A percentile compares a stretch with the other conserved stretches of the same genome.
Conservation (phyloP, 169 alveolate genomes). For the Eimeria tenella region DNA sequence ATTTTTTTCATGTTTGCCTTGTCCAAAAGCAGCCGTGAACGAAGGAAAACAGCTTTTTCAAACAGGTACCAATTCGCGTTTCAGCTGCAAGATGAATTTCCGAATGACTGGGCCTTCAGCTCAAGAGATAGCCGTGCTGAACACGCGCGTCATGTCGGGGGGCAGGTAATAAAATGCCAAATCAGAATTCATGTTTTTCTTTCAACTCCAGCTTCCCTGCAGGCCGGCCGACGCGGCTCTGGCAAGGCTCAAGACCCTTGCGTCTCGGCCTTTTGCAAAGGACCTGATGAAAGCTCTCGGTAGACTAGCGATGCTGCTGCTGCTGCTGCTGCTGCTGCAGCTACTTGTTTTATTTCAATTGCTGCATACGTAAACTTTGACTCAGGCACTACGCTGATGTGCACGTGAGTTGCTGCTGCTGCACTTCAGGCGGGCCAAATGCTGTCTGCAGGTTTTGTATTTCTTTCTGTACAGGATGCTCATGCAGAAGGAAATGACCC, state of each 20-base stretch:
- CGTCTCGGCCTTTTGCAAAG: conserved; percentile 68
- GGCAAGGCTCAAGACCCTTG: conserved; percentile 68
- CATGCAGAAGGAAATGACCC: conserved; percentile 27
- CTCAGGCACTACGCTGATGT: conserved; percentile 39
- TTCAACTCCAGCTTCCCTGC: not conserved
- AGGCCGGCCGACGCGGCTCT: conserved; percentile 78
- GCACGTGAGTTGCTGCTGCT: not conserved
- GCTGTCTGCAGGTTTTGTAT: not conserved
- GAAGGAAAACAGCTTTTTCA: conserved; percentile 31
- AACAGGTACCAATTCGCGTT: not conserved
- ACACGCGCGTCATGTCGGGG: conserved; percentile 72
- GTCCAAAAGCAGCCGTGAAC: not conserved
- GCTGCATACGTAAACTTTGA: not conserved
- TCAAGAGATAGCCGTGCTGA: conserved; percentile 53
- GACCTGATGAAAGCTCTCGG: conserved; percentile 72
- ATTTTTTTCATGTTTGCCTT: not conserved
- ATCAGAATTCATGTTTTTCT: not conserved
- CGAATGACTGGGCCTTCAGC: not conserved
- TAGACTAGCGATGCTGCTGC: too few species aligned
- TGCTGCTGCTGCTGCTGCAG: too few species aligned
- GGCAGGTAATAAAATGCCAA: conserved; percentile 41
- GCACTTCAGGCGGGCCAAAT: not conserved
- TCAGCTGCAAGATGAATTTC: not conserved
- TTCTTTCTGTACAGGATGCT: not conserved
- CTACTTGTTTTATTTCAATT: not conserved